Evolutionary conservation across 345 rosid species (phyloP), one percentile per base, ranked within the genome.

Genomic region (Melastoma malabathricum): DNA sequence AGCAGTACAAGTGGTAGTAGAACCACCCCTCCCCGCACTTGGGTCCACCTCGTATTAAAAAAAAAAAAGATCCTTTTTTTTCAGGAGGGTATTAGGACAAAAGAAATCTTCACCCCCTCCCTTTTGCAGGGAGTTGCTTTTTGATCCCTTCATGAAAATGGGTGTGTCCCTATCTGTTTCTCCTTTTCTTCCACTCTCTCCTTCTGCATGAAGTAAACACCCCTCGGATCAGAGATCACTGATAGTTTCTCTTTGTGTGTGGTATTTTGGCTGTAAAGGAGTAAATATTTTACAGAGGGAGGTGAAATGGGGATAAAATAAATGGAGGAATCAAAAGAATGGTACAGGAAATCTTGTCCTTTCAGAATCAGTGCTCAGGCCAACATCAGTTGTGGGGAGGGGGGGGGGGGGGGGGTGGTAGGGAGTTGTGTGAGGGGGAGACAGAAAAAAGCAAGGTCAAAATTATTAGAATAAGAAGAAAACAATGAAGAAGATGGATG

Each of bases 181-280:
- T 34, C 46, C 27, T 39, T 56, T 61, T 62, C 72, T 78, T 58
- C 89, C 80, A 77, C 68, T 60, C 63, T 62, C 73, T 80, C 61
- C 93, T 85, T 81, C 68, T 63, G 63, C 71, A 59, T 50, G 82
- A 84, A 84, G 98, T 75, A 86, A 76, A 22, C 25, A 2, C 25
- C 25, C 25, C 25, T 73, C 84, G 65, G 57, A 57, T 34, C 41
- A 34, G 41, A 6, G 41, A 34, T 34, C 41, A 1, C 41, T 34
- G 41, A 34, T 34, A 34, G 12, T 34, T 34, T 34, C 12, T 12
- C 41, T 34, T 64, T 61, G 56, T 51, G 55, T 59, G 67, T 64
- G 52, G 52, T 57, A 60, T 52, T 58, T 19, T 54, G 53, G 67
- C 59, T 59, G 43, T 27, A 18, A 49, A 49, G 12, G 20, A 34